A percentile compares a stretch with the other conserved stretches of the same genome.
Evolutionary conservation across 805 yeast species (phyloP).

Genomic region (Priceomyces castillae): DNA sequence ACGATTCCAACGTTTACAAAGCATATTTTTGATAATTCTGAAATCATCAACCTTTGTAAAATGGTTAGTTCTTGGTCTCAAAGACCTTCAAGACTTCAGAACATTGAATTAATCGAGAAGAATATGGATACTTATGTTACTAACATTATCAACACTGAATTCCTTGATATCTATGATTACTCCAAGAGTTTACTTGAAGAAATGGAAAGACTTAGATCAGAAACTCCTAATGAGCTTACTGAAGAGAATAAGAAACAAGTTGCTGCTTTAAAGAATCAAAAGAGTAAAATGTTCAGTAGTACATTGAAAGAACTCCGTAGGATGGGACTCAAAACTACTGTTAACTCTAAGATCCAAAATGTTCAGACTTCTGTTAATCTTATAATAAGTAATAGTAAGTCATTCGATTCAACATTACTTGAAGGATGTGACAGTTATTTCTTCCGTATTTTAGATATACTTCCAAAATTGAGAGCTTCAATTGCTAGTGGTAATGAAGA

Average conservation of each 20-base stretch:
- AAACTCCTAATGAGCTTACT: constrained; percentile 69
- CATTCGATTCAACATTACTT: constrained; percentile 39
- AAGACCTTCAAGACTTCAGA: constrained; percentile 57
- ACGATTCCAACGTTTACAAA: constrained; percentile 12
- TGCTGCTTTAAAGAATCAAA: constrained; percentile 76
- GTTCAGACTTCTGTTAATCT: constrained; percentile 61
- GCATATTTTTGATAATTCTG: constrained; percentile 7
- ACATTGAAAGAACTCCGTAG: constrained; percentile 69
- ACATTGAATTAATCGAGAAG: constrained; percentile 46
- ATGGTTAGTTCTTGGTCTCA: constrained; percentile 47
- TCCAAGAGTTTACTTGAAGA: constrained; percentile 55
- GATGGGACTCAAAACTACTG: constrained; percentile 70
- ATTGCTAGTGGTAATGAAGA: constrained; percentile 64
- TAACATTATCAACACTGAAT: constrained; percentile 27
- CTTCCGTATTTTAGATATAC: constrained; percentile 68
- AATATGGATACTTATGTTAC: constrained; percentile 54
- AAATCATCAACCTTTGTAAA: constrained; percentile 20
- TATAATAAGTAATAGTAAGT: constrained; percentile 53
- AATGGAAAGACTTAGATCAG: constrained; percentile 62
- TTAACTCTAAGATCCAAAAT: constrained; percentile 63
- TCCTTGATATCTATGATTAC: constrained; percentile 52
- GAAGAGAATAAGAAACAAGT: constrained; percentile 69
- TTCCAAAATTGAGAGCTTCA: constrained; percentile 74
- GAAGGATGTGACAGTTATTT: constrained; percentile 50
- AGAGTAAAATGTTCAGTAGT: constrained; percentile 72